A percentile compares a stretch with the other conserved stretches of the same genome.
These are phyloP conservation scores for Suillus paluster DNA, from an alignment of 768 basidiomycete species.

Conservation along the genomic window DNA sequence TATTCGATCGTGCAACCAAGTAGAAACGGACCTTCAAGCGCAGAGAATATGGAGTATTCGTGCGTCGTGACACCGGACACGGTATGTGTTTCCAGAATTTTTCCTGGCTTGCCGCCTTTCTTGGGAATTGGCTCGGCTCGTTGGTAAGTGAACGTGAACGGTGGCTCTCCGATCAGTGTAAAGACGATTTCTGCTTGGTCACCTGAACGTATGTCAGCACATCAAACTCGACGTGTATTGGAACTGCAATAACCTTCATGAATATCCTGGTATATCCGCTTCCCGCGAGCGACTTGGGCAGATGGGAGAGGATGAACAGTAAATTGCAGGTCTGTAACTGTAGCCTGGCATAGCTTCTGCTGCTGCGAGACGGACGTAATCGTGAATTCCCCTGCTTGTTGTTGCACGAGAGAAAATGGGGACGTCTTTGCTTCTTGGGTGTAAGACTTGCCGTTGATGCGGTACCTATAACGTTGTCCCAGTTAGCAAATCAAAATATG, in stretches of 20 bases:
- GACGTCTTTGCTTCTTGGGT: conserved; percentile 77
- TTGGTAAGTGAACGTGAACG: conserved; percentile 96
- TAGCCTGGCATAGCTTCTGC: conserved; percentile 88
- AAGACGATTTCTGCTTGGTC: conserved; percentile 95
- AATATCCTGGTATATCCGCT: conserved; percentile 80
- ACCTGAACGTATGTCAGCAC: conserved; percentile 45
- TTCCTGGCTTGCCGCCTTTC: conserved; percentile 72
- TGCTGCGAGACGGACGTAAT: conserved; percentile 90
- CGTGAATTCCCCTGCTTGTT: conserved; percentile 82
- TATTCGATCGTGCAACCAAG: not conserved
- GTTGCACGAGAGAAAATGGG: conserved; percentile 85
- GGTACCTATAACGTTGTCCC: conserved; percentile 58
- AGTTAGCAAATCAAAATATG: conserved; percentile 11
- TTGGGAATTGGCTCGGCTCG: conserved; percentile 71
- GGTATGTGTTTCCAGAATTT: conserved; percentile 90
- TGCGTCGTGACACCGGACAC: conserved; percentile 76
- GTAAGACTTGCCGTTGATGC: conserved; percentile 74
- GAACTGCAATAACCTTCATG: conserved; percentile 67
- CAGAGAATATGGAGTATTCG: conserved; percentile 91
- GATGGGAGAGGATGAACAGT: conserved; percentile 83
- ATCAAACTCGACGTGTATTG: not conserved
- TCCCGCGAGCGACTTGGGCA: conserved; percentile 88
- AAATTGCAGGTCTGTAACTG: conserved; percentile 74
- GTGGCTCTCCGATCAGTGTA: conserved; percentile 87
- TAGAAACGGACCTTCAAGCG: conserved; percentile 76